A percentile compares a stretch with the other conserved stretches of the same genome.
Conservation (phyloP, 768 basidiomycete genomes). For the Boletus rubescentipes region DNA sequence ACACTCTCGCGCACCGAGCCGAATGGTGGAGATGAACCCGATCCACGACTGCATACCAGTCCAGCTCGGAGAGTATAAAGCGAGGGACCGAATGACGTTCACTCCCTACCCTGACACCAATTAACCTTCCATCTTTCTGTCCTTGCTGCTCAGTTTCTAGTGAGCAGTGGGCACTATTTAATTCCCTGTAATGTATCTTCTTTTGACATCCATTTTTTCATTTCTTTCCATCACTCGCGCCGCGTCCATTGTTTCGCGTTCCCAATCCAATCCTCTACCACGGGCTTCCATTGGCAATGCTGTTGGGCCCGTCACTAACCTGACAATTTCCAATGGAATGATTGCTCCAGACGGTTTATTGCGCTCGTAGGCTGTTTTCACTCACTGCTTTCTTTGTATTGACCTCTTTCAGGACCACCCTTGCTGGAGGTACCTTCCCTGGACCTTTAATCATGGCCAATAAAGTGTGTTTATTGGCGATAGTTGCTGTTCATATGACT, state of each 20-base stretch:
- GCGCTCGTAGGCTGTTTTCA: slow-evolving; percentile 36
- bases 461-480: slow-evolving; percentile 27
- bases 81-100: neutral
- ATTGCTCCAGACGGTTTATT: slow-evolving; percentile 52
- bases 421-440: slow-evolving; percentile 47
- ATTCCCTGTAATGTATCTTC: slow-evolving; percentile 11
- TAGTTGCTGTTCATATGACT: neutral
- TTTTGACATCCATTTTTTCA: slow-evolving; percentile 3
- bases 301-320: slow-evolving; percentile 23
- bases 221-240: slow-evolving; percentile 10
- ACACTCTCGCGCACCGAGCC: too few species aligned
- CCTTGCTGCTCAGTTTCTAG: neutral
- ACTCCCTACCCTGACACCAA: neutral
- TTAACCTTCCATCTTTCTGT: neutral
- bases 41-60: too few species aligned
- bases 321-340: slow-evolving; percentile 39
- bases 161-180: neutral
- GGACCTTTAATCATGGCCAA: slow-evolving; percentile 41
- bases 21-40: too few species aligned
- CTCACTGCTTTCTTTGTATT: neutral
- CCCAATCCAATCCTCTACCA: neutral
- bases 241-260: slow-evolving; percentile 20
- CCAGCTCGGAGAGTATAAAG: neutral
- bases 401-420: slow-evolving; percentile 12
- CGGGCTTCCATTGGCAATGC: neutral